phyloP scores from a whole-genome alignment of 1,284 basidiomycete genomes.

The Erythrobasidium hasegawianum region DNA sequence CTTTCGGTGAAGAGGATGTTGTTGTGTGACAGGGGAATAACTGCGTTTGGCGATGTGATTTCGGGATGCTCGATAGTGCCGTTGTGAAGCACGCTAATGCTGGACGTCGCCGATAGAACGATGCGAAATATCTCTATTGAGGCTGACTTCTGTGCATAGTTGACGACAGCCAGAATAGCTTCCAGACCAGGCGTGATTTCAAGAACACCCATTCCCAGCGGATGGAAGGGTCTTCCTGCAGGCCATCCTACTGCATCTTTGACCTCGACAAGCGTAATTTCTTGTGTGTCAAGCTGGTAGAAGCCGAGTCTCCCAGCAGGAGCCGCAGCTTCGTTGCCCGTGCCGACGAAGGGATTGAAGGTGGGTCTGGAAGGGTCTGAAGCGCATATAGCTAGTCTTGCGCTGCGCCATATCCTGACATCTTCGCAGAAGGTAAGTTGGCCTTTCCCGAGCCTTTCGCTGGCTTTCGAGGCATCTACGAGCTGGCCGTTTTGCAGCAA shows the following conservation, averaged over 20 bases:
- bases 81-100: not conserved
- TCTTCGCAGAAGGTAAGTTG: conserved; percentile 12
- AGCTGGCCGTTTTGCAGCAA: conserved; percentile 8
- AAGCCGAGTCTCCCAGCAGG: conserved; percentile 12
- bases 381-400: conserved; percentile 25
- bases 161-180: conserved; percentile 13
- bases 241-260: conserved; percentile 11
- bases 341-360: conserved; percentile 27
- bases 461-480: conserved; percentile 2
- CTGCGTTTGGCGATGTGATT: conserved; percentile 28
- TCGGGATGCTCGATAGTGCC: conserved; percentile 12
- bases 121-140: conserved; percentile 20
- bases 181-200: conserved; percentile 8
- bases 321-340: conserved; percentile 11
- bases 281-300: not conserved
- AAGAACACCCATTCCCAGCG: conserved; percentile 20
- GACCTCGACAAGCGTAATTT: not conserved
- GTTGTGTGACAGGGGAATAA: conserved; percentile 9
- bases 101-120: not conserved
- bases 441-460: not conserved
- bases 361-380: conserved; percentile 12
- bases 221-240: conserved; percentile 16
- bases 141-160: conserved; percentile 14
- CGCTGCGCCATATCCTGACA: conserved; percentile 5
- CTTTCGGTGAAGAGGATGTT: conserved; percentile 25